Percentiles rank a stretch among this genome's conserved stretches.
Conservation (phyloP, 116 monocot genomes). For the Phalaenopsis hybrid region DNA sequence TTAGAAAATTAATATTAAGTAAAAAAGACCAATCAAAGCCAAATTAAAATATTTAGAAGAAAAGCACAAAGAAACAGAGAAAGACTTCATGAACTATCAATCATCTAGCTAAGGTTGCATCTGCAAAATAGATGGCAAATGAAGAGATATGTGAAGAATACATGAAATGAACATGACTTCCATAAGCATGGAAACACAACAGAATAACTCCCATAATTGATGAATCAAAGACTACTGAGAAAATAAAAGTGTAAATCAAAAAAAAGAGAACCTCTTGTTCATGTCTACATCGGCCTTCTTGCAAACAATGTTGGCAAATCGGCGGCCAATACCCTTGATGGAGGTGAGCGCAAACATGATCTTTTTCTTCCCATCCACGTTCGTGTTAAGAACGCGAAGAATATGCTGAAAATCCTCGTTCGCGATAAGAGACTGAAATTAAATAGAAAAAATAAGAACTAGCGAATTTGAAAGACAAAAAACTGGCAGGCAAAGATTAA, state of each 20-base stretch:
- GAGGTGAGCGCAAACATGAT: conserved; percentile 12
- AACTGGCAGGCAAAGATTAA: neutral
- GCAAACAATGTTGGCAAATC: conserved; percentile 15
- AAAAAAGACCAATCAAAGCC: neutral
- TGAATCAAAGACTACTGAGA: neutral
- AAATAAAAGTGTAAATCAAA: neutral
- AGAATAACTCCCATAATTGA: neutral
- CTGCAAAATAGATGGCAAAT: neutral
- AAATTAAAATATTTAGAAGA: neutral
- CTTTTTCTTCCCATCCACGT: conserved; percentile 14
- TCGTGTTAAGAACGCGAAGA: conserved; percentile 15
- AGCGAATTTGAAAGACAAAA: neutral
- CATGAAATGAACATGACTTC: neutral
- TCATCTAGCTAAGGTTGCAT: neutral
- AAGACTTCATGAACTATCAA: neutral
- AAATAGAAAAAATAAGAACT: neutral
- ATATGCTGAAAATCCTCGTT: conserved; percentile 14
- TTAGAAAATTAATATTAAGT: neutral
- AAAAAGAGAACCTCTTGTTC: neutral
- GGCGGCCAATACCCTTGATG: conserved; percentile 12
- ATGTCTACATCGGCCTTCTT: conserved; percentile 2
- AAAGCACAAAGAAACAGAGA: neutral
- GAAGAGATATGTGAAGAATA: neutral
- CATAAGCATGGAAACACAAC: neutral
- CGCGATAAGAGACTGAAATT: conserved; percentile 5